Conservation (phyloP, 2,329 filamentous ascomycete species). For the Aspergillus piperis region DNA sequence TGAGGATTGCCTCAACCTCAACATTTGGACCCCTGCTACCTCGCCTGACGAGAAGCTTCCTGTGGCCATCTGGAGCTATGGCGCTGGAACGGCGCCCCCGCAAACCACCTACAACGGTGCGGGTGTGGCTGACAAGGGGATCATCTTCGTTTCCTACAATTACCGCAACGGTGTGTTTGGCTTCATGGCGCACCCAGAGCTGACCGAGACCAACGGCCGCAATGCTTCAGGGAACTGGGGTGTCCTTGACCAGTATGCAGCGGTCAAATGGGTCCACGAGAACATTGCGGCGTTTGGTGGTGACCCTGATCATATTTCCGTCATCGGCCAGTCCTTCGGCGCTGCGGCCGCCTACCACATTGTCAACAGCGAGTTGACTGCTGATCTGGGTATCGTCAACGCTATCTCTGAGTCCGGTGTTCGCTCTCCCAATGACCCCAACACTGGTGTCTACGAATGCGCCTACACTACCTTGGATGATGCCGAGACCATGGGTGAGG, state of each 20-base stretch:
- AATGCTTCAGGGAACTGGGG: not conserved
- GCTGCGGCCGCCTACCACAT: not conserved
- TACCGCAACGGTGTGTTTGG: not conserved
- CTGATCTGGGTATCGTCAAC: not conserved
- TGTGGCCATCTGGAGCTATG: not conserved
- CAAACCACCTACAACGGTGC: not conserved
- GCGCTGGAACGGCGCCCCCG: not conserved
- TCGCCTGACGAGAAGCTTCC: not conserved
- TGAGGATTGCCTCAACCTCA: not conserved
- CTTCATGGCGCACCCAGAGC: not conserved
- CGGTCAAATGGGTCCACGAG: not conserved
- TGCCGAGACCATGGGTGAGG: not conserved
- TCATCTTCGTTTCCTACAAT: conserved; percentile 1
- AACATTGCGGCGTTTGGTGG: not conserved
- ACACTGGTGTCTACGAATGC: not conserved
- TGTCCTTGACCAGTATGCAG: not conserved
- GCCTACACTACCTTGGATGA: not conserved
- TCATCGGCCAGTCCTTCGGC: not conserved
- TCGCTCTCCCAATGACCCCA: not conserved
- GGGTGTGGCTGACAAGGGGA: not conserved
- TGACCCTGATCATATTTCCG: not conserved
- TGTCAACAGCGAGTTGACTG: not conserved
- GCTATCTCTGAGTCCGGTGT: not conserved
- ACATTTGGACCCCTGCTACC: not conserved
- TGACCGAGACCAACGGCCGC: not conserved